Evolutionary conservation across 352 stramenopile genomes (phyloP).

Genomic region (Salisapilia sapeloensis): DNA sequence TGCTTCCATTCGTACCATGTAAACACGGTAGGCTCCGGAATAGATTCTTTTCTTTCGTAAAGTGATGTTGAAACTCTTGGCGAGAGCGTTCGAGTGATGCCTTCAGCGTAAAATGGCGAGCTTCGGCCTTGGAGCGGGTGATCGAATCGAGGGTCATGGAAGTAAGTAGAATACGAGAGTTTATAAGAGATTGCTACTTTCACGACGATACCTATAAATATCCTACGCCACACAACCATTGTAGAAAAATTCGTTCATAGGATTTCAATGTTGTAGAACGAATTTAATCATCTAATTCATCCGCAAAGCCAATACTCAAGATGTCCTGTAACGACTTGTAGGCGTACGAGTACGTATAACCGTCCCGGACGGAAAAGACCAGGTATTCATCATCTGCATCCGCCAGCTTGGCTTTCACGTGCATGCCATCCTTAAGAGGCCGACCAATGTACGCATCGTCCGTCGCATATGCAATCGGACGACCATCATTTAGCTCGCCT

Average conservation of each 20-base stretch:
- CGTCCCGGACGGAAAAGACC: conserved; percentile 38
- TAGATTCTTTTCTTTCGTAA: conserved; percentile 21
- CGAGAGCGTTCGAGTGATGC: conserved; percentile 27
- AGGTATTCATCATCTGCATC: conserved; percentile 23
- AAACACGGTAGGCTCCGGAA: conserved; percentile 18
- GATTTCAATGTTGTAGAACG: neutral
- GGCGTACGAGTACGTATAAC: conserved; percentile 41
- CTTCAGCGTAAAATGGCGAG: conserved; percentile 30
- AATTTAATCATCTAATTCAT: neutral
- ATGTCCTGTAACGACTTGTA: conserved; percentile 5
- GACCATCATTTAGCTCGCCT: conserved; percentile 31
- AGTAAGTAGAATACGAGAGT: no score
- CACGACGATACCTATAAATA: no score
- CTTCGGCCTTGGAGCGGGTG: conserved; percentile 33
- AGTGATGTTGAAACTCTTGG: conserved; percentile 25
- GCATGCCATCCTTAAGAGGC: conserved; percentile 23
- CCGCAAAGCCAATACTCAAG: conserved; percentile 1
- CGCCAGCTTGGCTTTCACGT: conserved; percentile 41
- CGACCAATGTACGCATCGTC: conserved; percentile 25
- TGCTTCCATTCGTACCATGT: neutral
- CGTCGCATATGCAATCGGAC: conserved; percentile 20
- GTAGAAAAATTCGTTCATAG: neutral
- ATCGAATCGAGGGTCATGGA: conserved; percentile 51
- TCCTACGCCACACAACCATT: no score
- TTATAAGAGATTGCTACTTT: no score